phyloP scores from a whole-genome alignment of 2,329 filamentous ascomycete species.

The Macrophomina pseudophaseolina region DNA sequence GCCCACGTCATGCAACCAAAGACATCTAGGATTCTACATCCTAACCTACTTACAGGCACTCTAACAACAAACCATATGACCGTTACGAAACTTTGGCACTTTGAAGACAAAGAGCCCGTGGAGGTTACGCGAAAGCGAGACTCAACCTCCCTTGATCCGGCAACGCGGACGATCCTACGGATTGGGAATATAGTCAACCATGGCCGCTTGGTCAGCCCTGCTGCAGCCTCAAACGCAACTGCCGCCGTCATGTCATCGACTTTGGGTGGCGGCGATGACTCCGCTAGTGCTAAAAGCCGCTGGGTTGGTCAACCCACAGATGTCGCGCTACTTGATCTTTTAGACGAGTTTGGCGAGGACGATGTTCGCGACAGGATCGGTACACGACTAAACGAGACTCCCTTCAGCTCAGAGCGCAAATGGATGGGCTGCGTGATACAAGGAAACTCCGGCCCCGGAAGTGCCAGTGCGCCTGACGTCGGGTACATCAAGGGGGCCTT shows the following conservation, averaged over 20 bases:
- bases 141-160: conserved; percentile 67
- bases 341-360: conserved; percentile 89
- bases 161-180: conserved; percentile 79
- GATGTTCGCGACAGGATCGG: conserved; percentile 88
- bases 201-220: conserved; percentile 75
- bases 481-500: conserved; percentile 96
- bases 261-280: conserved; percentile 59
- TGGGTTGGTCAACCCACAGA: conserved; percentile 98
- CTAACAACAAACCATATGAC: conserved; percentile 99
- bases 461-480: conserved; percentile 69
- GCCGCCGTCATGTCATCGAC: conserved; percentile 87
- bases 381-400: conserved; percentile 81
- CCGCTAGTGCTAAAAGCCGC: conserved; percentile 73
- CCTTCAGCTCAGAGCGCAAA: conserved; percentile 96
- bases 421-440: conserved; percentile 96
- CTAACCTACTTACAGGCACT: conserved; percentile 63
- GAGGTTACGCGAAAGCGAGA: conserved; percentile 62
- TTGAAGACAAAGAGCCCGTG: conserved; percentile 67
- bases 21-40: neutral
- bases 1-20: neutral
- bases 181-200: conserved; percentile 98
- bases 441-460: conserved; percentile 55
- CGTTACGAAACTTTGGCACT: conserved; percentile 94
- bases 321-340: conserved; percentile 91
- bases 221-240: conserved; percentile 74